A percentile compares a stretch with the other conserved stretches of the same genome.
phyloP scores from a whole-genome alignment of 495 filamentous ascomycete species.

The Letharia lupina region DNA sequence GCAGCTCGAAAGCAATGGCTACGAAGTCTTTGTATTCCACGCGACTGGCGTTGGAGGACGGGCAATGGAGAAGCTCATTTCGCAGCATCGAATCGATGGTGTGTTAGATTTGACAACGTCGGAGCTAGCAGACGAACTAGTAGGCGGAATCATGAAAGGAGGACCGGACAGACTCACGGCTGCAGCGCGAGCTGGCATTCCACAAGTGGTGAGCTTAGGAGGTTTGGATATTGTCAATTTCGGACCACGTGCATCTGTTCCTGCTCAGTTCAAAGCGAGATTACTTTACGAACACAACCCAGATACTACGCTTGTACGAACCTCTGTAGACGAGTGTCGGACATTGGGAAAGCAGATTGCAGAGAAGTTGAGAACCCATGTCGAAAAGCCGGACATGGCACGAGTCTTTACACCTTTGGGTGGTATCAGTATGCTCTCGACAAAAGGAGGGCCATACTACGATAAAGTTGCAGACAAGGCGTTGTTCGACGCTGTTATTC shows the following conservation, averaged over 20 bases:
- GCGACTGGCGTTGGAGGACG: conserved; percentile 58
- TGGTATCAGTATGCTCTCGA: not conserved
- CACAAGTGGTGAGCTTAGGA: not conserved
- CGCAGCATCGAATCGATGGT: conserved; percentile 46
- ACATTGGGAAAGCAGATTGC: not conserved
- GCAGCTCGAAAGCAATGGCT: conserved; percentile 27
- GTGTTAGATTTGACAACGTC: conserved; percentile 60
- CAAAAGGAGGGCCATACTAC: not conserved
- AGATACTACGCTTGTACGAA: not conserved
- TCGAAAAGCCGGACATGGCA: not conserved
- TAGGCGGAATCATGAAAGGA: not conserved
- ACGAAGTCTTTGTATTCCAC: conserved; percentile 60
- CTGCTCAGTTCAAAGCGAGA: not conserved
- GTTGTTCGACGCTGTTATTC: not conserved
- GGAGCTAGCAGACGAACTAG: not conserved
- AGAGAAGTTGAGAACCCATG: not conserved
- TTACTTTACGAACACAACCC: not conserved
- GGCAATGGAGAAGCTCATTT: conserved; percentile 57
- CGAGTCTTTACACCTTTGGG: not conserved
- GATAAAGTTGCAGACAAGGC: not conserved
- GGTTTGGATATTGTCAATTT: not conserved
- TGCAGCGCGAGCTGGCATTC: not conserved
- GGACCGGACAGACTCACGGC: not conserved
- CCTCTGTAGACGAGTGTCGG: not conserved
- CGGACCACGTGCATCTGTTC: not conserved